Base-by-base conservation (phyloP, 1,284 basidiomycete genomes). In the Moesziomyces sp. region DNA sequence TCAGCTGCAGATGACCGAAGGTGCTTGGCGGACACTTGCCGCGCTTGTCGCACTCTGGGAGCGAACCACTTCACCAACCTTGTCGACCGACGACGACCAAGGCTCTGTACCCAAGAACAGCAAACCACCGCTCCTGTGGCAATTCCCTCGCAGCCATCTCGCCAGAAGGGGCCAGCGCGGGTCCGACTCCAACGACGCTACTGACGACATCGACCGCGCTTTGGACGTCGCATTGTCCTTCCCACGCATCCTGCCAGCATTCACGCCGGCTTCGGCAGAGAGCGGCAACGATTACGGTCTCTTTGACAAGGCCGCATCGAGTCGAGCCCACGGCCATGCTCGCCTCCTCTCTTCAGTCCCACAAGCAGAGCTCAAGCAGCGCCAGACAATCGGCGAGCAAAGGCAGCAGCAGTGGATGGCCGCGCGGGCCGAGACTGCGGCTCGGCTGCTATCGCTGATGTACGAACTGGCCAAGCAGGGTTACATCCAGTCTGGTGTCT, bases 191-290 rank as follows among this genome's bases (percentile, higher is more conserved):
- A 23, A 35, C 7, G 49, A 52, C 23, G 40, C 46, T 8, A 58
- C 52, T 8, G 71, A 58, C 52, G 57, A 69, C 21, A 54, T 74
- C 26, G 61, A 45, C 11, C 35, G 61, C 18, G 65, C 65, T 24
- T 21, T 74, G 40, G 65, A 74, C n/a, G 44, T 74, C 13, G 71
- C 61, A 14, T 58, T 69, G 30, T 74, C 71, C 5, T 74, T 74
- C 19, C 54, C 65, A 0, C 42, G 38, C 26, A 46, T 73, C 35
- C 14, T 73, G 23, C 56, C 70, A 14, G 63, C 60, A 11, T 64
- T 58, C 33, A 24, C 46, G 19, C 33, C 54, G 19, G 19, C 42
- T 5, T 49, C 56, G 4, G 45, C 18, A 35, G 52, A 16, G 24
- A 50, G 33, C 13, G 46, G 50, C 35, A 52, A 42, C 6, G 50